Percentiles rank a stretch among this genome's conserved stretches.
Conservation (phyloP, 2,329 filamentous ascomycete species). For the Claviceps pusilla region DNA sequence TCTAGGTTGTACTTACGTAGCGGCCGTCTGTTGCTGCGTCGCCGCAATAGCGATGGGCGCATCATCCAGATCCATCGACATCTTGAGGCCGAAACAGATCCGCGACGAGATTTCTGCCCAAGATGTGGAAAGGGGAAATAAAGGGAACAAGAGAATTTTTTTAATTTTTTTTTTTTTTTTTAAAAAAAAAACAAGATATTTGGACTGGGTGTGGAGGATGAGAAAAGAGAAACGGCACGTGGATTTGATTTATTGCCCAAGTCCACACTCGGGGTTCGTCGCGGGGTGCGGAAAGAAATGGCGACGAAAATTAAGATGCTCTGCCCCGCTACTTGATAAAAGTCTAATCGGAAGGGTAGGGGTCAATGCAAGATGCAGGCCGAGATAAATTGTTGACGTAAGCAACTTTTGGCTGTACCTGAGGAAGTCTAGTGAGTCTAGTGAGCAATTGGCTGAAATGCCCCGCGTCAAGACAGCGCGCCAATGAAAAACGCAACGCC, state of each 20-base stretch:
- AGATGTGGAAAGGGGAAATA: too few relatives aligned
- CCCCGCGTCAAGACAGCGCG: too few relatives aligned
- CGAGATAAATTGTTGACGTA: too few relatives aligned
- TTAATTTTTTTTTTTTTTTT: background rate
- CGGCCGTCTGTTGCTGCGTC: conserved; percentile 18
- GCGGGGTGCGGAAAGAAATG: background rate
- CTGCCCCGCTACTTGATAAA: background rate
- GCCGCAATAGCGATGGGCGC: conserved; percentile 24
- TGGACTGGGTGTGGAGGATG: background rate
- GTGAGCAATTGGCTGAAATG: too few relatives aligned
- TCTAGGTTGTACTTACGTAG: conserved; percentile 22
- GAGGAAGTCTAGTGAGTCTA: too few relatives aligned
- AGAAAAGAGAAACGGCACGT: background rate
- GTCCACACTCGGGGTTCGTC: background rate
- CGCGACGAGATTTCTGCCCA: background rate
- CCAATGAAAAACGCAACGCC: too few relatives aligned
- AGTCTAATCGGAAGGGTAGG: background rate
- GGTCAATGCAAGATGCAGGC: too few relatives aligned
- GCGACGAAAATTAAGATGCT: background rate
- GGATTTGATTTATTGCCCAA: background rate
- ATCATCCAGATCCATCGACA: conserved; percentile 32
- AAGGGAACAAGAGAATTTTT: background rate
- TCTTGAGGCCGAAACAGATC: conserved; percentile 9
- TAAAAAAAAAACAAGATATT: background rate
- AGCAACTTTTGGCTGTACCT: too few relatives aligned